Conservation (phyloP, 768 basidiomycete species). For the Mycena vulgaris region DNA sequence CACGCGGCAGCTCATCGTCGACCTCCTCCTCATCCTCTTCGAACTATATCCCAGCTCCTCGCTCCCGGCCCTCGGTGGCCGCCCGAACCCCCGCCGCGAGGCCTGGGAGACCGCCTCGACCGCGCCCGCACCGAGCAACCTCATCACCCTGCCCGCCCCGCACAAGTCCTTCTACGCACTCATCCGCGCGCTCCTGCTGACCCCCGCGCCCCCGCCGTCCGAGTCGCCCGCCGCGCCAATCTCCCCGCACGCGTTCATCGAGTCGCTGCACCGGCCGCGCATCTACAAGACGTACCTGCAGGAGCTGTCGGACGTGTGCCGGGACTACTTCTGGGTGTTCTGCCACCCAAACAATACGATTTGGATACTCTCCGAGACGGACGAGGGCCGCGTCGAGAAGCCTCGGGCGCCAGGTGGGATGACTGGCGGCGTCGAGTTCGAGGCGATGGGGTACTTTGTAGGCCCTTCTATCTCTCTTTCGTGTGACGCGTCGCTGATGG, state of each 20-base stretch:
- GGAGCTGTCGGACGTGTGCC: slow-evolving; percentile 90
- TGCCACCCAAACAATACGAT: slow-evolving; percentile 96
- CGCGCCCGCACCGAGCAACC: slow-evolving; percentile 57
- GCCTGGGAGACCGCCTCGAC: slow-evolving; percentile 70
- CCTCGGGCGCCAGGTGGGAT: slow-evolving; percentile 97
- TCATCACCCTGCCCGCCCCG: slow-evolving; percentile 79
- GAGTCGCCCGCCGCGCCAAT: slow-evolving; percentile 74
- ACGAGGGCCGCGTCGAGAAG: slow-evolving; percentile 88
- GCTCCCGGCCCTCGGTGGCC: slow-evolving; percentile 67
- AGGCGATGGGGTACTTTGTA: slow-evolving; percentile 96
- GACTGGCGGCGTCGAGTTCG: slow-evolving; percentile 98
- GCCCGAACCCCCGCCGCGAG: slow-evolving; percentile 59
- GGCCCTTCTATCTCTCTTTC: slow-evolving; percentile 47
- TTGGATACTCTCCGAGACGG: slow-evolving; percentile 88
- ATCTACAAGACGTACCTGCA: slow-evolving; percentile 87
- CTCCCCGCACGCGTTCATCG: slow-evolving; percentile 88
- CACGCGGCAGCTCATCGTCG: slow-evolving; percentile 91
- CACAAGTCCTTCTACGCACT: slow-evolving; percentile 83
- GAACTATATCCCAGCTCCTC: slow-evolving; percentile 87
- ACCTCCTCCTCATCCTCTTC: slow-evolving; percentile 89
- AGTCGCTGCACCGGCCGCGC: slow-evolving; percentile 74
- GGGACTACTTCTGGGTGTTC: slow-evolving; percentile 98
- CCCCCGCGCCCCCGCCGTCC: slow-evolving; percentile 74
- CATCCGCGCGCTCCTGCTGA: slow-evolving; percentile 82
- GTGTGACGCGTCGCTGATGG: not conserved